A percentile compares a stretch with the other conserved stretches of the same genome.
These are phyloP conservation scores for Scutellaria minor DNA, from an alignment of 257 asterid genomes.

Conservation along the genomic window DNA sequence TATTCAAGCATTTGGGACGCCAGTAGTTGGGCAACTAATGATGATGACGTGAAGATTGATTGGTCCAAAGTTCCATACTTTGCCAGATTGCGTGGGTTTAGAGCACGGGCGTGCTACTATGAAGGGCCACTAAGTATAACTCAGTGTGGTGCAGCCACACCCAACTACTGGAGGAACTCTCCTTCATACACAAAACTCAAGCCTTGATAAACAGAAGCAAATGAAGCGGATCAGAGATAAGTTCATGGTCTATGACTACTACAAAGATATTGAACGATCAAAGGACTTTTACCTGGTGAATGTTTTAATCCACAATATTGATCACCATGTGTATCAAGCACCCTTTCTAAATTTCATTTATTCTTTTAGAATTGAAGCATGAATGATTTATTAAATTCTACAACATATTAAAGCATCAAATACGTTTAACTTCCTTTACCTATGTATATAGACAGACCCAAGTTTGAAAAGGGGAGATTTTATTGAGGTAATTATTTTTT, in stretches of 20 bases:
- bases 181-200: slow-evolving; percentile 39
- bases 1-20: slow-evolving; percentile 87
- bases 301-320: slow-evolving; percentile 52
- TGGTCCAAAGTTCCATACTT: slow-evolving; percentile 69
- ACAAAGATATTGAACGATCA: slow-evolving; percentile 52
- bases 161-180: slow-evolving; percentile 50
- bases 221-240: slow-evolving; percentile 53
- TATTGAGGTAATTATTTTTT: no score
- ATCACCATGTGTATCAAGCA: not conserved
- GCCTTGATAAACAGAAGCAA: slow-evolving; percentile 36
- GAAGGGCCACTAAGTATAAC: slow-evolving; percentile 39
- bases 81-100: slow-evolving; percentile 53
- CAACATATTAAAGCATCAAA: no score
- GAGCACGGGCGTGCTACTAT: slow-evolving; percentile 49
- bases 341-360: not conserved
- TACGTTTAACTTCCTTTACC: no score
- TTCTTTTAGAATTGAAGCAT: not conserved
- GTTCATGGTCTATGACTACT: slow-evolving; percentile 67
- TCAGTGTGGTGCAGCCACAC: slow-evolving; percentile 44
- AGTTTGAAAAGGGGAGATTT: no score
- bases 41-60: slow-evolving; percentile 65
- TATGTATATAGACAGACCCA: no score
- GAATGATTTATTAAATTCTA: no score
- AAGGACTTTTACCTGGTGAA: slow-evolving; percentile 61
- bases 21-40: slow-evolving; percentile 85